phyloP scores from a whole-genome alignment of 2,329 filamentous ascomycete genomes.

The Colletotrichum melonis region DNA sequence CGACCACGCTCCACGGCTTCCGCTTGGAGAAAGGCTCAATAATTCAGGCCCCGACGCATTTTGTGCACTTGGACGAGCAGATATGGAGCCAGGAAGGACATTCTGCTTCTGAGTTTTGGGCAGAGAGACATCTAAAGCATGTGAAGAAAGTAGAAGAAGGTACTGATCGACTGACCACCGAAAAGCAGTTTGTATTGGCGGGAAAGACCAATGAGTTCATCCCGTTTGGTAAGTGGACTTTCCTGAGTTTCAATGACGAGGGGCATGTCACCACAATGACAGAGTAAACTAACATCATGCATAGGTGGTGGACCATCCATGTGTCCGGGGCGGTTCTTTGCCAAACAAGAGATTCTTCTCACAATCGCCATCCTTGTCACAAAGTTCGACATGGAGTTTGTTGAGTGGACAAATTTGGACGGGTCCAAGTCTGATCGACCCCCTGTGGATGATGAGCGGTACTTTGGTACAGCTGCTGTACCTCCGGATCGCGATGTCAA shows the following conservation, averaged over 20 bases:
- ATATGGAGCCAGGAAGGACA: conserved; percentile 28
- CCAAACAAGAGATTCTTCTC: conserved; percentile 52
- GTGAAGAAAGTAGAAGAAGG: not conserved
- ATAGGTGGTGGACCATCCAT: conserved; percentile 47
- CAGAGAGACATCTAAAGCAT: conserved; percentile 32
- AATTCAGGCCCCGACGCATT: conserved; percentile 39
- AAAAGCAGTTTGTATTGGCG: conserved; percentile 16
- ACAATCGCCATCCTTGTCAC: conserved; percentile 45
- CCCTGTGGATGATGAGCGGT: conserved; percentile 23
- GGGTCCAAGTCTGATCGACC: conserved; percentile 12
- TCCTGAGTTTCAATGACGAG: not conserved
- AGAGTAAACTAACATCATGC: not conserved
- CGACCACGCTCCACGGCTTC: conserved; percentile 36
- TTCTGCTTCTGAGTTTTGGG: conserved; percentile 35
- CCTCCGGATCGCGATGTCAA: conserved; percentile 33
- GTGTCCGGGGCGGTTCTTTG: conserved; percentile 53
- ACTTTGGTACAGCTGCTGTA: conserved; percentile 29
- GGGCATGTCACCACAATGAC: not conserved
- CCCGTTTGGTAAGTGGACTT: conserved; percentile 18
- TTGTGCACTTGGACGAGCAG: conserved; percentile 38
- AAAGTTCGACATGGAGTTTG: conserved; percentile 46
- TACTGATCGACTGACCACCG: not conserved
- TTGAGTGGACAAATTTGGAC: conserved; percentile 29
- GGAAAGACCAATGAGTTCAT: conserved; percentile 29
- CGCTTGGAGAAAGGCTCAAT: conserved; percentile 36